Evolutionary conservation across 257 asterid species (phyloP).

Genomic region (Capsicum rhomboideum): DNA sequence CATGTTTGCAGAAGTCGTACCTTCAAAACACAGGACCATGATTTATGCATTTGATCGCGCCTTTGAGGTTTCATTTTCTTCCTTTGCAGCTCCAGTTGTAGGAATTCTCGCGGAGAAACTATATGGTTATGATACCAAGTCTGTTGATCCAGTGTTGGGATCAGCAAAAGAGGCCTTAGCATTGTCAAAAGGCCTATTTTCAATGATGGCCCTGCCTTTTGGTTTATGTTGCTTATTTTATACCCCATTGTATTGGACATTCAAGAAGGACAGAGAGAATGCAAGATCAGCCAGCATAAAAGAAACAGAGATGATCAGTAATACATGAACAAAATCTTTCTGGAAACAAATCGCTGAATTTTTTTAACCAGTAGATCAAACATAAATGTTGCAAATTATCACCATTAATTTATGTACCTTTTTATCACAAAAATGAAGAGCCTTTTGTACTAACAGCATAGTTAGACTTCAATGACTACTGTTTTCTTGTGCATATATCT

Average conservation of each 20-base stretch:
- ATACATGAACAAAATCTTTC: too few species aligned
- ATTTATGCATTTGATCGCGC: conserved; percentile 94
- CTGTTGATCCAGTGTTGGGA: conserved; percentile 68
- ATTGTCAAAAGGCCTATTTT: conserved; percentile 70
- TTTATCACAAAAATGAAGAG: neutral
- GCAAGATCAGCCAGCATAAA: conserved; percentile 52
- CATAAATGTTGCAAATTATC: neutral
- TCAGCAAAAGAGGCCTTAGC: conserved; percentile 71
- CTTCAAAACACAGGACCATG: conserved; percentile 88
- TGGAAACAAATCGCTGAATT: too few species aligned
- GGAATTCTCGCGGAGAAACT: conserved; percentile 83
- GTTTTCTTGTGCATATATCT: neutral
- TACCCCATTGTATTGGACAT: conserved; percentile 83
- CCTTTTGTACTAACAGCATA: neutral
- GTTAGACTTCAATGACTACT: neutral
- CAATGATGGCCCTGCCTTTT: conserved; percentile 86
- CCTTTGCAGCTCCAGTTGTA: conserved; percentile 91
- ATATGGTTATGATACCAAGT: conserved; percentile 71
- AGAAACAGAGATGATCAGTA: conserved; percentile 58
- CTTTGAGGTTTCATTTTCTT: conserved; percentile 80
- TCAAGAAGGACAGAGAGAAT: conserved; percentile 64
- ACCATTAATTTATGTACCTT: neutral
- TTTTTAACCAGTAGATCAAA: neutral
- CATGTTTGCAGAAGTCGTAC: conserved; percentile 96
- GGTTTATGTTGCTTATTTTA: conserved; percentile 81